Conservation (phyloP, 23 red algal genomes). For the Gracilaria domingensis region DNA sequence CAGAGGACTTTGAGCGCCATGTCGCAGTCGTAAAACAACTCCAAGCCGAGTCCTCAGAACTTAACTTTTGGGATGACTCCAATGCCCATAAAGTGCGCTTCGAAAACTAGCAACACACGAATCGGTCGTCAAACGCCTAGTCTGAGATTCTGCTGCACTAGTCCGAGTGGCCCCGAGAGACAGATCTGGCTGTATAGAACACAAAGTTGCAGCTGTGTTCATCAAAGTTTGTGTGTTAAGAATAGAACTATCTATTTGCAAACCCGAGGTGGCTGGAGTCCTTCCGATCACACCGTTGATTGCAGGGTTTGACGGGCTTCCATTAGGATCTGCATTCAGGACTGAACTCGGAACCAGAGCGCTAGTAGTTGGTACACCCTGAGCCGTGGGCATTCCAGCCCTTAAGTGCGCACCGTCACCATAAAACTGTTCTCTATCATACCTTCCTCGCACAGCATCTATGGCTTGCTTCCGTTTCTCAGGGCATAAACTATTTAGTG, state of each 20-base stretch:
- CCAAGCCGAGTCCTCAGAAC: constrained; percentile 28
- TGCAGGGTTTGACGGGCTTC: background rate
- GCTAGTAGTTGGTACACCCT: background rate
- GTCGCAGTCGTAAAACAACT: constrained; percentile 36
- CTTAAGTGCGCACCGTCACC: background rate
- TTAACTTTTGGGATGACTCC: constrained; percentile 84
- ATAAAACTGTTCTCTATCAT: background rate
- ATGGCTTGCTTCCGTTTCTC: constrained; percentile 4
- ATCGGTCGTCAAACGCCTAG: constrained; percentile 46
- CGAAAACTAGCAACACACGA: constrained; percentile 64
- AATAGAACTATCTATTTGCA: background rate
- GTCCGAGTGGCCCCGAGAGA: constrained; percentile 16
- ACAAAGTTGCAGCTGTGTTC: background rate
- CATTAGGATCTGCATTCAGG: background rate
- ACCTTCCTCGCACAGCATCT: background rate
- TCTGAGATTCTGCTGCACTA: constrained; percentile 33
- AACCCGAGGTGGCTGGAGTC: background rate
- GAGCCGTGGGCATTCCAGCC: background rate
- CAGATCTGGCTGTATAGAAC: constrained; percentile 13
- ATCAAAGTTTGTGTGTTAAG: background rate
- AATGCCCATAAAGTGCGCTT: constrained; percentile 34
- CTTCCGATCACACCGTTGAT: constrained; percentile 4
- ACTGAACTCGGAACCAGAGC: background rate
- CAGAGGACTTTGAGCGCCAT: constrained; percentile 37
- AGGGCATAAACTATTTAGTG: constrained; percentile 1